phyloP scores from a whole-genome alignment of 73 alveolate species.

The Diophrys appendiculata region DNA sequence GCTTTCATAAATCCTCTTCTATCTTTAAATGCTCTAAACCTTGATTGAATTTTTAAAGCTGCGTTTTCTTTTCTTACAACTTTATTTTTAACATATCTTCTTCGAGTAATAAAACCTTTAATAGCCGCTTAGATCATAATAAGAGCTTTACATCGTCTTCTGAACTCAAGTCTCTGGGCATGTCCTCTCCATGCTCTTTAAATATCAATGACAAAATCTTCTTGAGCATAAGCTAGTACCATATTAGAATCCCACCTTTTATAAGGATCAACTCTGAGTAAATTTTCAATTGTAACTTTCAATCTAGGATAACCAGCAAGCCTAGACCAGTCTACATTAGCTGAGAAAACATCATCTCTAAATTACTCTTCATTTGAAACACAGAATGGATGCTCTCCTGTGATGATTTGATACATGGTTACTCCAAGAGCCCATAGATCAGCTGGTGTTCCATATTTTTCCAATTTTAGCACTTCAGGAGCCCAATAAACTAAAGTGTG shows the following conservation, averaged over 20 bases:
- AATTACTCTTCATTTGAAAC: conserved; percentile 59
- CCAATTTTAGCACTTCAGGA: conserved; percentile 65
- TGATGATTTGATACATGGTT: conserved; percentile 61
- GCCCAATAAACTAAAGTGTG: conserved; percentile 70
- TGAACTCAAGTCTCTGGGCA: conserved; percentile 48
- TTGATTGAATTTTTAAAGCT: conserved; percentile 42
- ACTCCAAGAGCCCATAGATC: conserved; percentile 74
- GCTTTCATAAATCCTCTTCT: conserved; percentile 15
- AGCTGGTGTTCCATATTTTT: conserved; percentile 58
- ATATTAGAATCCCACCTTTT: conserved; percentile 71
- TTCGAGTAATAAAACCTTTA: conserved; percentile 56
- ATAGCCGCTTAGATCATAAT: conserved; percentile 56
- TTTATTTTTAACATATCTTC: conserved; percentile 33
- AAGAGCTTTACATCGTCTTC: conserved; percentile 50
- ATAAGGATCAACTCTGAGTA: conserved; percentile 60
- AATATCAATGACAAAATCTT: conserved; percentile 59
- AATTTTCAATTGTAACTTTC: conserved; percentile 53
- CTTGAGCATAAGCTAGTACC: conserved; percentile 61
- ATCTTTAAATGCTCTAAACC: conserved; percentile 28
- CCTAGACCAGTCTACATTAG: conserved; percentile 59
- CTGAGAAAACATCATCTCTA: conserved; percentile 61
- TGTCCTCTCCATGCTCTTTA: conserved; percentile 71
- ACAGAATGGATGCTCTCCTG: conserved; percentile 72
- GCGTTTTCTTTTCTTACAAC: conserved; percentile 48
- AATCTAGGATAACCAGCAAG: conserved; percentile 56